Base-by-base conservation (phyloP, 1,139 yeast species). In the Martiniozyma asiatica region DNA sequence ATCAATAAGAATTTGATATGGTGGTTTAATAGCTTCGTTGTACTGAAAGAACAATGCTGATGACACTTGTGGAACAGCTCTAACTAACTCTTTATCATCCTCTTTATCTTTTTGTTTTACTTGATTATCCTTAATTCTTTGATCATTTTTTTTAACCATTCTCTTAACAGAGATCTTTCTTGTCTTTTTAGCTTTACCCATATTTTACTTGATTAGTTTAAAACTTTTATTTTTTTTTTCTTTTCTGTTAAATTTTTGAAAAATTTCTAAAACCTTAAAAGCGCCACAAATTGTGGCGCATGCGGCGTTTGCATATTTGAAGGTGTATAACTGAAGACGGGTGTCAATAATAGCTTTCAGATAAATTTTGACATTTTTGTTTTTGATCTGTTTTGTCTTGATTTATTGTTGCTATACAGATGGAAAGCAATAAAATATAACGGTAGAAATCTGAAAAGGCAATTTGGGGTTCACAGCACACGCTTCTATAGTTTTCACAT, bases 161-260 rank as follows among this genome's bases (percentile, higher is more conserved):
- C 94, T 72, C 58, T 89, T 89, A 37, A 82, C 85, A n/a, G 94
- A 94, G 50, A 87, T 84, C 77, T 85, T 85, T 68, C 97, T 73
- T 14, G 97, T 89, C 62, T 87, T 89, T 62, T 79, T 85, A 25
- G 94, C 95, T 55, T 85, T 89, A 36, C 97, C 98, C 98, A 89
- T 89, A 7, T 12, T 37, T 6, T 17, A 17, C 8, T 17, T 6
- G 7, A 6, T 17, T 17, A 17, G 18, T 17, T 17, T 17, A 17
- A 17, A 6, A 17, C n/a, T n/a, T n/a, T n/a, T n/a, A n/a, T n/a
- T n/a, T n/a, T n/a, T n/a, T n/a, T n/a, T n/a, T n/a, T n/a, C n/a
- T n/a, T n/a, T n/a, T n/a, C n/a, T n/a, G n/a, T n/a, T n/a, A n/a
- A n/a, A n/a, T n/a, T n/a, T n/a, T n/a, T n/a, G n/a, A n/a, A n/a